Evolutionary conservation across 2,329 filamentous ascomycete species (phyloP).

Genomic region (Amesomyces nigricolor): DNA sequence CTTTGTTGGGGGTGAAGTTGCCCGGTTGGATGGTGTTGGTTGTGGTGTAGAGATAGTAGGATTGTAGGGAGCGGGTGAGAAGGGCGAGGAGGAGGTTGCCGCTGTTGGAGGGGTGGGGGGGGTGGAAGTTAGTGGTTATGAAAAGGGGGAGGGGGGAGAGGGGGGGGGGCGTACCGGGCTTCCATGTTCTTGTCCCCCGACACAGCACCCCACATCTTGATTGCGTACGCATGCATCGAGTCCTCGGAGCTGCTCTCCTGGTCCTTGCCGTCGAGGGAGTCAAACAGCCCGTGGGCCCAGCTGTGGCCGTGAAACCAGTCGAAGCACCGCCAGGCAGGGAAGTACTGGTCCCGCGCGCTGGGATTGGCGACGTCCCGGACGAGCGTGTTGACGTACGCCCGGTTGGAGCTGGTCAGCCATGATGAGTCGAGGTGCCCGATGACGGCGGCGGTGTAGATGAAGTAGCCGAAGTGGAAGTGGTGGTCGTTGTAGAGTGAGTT

Average conservation of each 20-base stretch:
- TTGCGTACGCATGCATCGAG: conserved; percentile 74
- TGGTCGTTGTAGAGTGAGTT: conserved; percentile 80
- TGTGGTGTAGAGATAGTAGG: conserved; percentile 75
- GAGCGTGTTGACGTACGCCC: conserved; percentile 74
- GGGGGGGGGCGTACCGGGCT: conserved; percentile 47
- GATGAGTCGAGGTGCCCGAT: conserved; percentile 71
- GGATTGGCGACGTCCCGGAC: conserved; percentile 81
- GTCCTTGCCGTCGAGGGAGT: conserved; percentile 68
- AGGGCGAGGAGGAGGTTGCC: conserved; percentile 81
- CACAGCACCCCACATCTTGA: conserved; percentile 90
- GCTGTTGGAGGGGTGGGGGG: conserved; percentile 30
- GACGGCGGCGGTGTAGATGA: conserved; percentile 78
- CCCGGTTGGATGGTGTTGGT: conserved; percentile 66
- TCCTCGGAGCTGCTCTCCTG: conserved; percentile 90
- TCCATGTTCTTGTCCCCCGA: conserved; percentile 74
- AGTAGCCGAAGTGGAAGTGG: conserved; percentile 79
- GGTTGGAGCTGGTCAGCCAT: conserved; percentile 65
- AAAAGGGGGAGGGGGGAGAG: background rate
- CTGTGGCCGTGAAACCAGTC: conserved; percentile 95
- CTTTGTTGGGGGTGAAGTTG: conserved; percentile 77
- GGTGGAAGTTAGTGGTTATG: background rate
- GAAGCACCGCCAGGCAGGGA: conserved; percentile 77
- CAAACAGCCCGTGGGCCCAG: conserved; percentile 78
- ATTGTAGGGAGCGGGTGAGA: conserved; percentile 63
- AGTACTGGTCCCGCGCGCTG: conserved; percentile 61